Conservation (phyloP, 1,284 basidiomycete species). For the Apiotrichum mycotoxinovorans region DNA sequence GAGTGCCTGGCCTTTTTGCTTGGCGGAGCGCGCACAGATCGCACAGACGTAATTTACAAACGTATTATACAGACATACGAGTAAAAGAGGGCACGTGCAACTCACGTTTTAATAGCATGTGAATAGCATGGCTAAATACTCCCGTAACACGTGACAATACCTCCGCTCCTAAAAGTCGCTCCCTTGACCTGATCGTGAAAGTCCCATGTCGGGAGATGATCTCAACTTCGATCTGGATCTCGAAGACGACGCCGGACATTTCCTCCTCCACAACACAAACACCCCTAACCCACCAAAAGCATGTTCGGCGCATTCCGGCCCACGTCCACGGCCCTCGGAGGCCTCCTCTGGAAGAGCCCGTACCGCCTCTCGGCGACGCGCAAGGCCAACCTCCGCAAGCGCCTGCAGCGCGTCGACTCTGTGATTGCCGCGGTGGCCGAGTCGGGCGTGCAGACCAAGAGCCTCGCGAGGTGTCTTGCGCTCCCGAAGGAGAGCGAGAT, state of each 20-base stretch:
- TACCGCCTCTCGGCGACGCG: conserved; percentile 87
- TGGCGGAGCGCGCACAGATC: no score
- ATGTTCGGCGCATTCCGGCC: conserved; percentile 42
- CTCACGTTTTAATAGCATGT: no score
- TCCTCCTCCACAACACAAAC: not conserved
- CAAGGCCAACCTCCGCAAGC: conserved; percentile 82
- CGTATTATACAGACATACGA: no score
- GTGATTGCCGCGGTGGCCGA: conserved; percentile 83
- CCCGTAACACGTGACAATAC: not conserved
- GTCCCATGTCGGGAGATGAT: no score
- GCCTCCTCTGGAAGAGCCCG: conserved; percentile 67
- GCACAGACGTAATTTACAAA: no score
- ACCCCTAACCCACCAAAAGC: conserved; percentile 7
- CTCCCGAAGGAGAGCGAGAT: conserved; percentile 52
- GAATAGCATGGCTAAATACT: no score
- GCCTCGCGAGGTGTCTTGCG: conserved; percentile 26
- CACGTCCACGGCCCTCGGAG: conserved; percentile 25
- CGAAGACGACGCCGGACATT: not conserved
- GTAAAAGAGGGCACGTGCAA: no score
- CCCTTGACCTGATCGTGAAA: no score
- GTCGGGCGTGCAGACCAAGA: conserved; percentile 73
- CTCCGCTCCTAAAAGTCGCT: conserved; percentile 7
- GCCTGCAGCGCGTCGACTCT: conserved; percentile 86
- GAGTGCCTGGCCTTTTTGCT: no score
- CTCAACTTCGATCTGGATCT: not conserved